Evolutionary conservation across 495 filamentous ascomycete species (phyloP), one percentile per base, ranked within the genome.

Genomic region (Neurospora sp.): DNA sequence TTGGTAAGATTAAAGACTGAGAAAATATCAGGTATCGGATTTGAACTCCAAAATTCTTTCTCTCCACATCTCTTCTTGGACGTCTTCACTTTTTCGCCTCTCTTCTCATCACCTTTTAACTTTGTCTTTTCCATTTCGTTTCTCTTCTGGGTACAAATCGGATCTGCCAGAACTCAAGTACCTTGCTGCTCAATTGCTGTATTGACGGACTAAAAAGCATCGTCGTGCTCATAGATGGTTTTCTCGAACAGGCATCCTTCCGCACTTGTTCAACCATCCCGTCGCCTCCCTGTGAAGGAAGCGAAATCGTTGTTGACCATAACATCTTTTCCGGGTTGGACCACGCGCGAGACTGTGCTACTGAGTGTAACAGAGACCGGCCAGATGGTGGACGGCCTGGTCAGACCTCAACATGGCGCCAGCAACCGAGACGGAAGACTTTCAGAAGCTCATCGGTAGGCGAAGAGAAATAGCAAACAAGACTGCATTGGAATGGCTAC

Each of bases 381-480:
- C 23, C 40, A 27, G 40, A 16, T 18, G 42, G 42, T 46, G 42
- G 16, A n/a, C n/a, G 44, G 46, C 46, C 46, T 54, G 46, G n/a
- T 54, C n/a, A 23, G 20, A 54, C n/a, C n/a, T 60, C 23, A 39
- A n/a, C 44, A 49, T 39, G 41, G 71, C 40, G 38, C 41, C 41
- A 72, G 71, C 42, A 60, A 40, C 27, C 18, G 71, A 42, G 37
- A 44, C 60, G 70, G 72, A 74, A 8, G 78, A 75, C 72, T 72
- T 81, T 4, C 77, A 77, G 49, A 41, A 79, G 31, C 40, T 81
- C 31, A 72, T 78, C 37, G 72, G 79, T 79, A 74, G 41, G 79
- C 71, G 3, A 70, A 70, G 62, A 71, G 42, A 71, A 62, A n/a
- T 6, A 20, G 38, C 20, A 35, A 16, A 38, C 27, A 41, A 16